Base-by-base conservation (phyloP, 805 yeast genomes). In the Hagleromyces aurorensis region DNA sequence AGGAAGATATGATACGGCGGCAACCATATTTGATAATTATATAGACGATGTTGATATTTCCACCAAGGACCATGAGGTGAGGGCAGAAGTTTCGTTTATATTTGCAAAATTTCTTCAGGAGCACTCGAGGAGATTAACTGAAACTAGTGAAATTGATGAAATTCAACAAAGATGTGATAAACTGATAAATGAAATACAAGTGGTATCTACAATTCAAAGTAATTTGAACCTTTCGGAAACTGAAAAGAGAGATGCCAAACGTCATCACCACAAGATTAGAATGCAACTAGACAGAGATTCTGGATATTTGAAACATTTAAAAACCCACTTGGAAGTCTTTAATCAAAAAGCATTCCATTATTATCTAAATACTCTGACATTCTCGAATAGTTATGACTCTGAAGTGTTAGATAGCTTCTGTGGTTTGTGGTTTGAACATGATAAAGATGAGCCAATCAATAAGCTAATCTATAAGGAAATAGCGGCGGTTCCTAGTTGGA, bases 371-470 rank as follows among this genome's bases (percentile, higher is more conserved):
- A 62, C 80, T 10, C 55, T 81, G n/a, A 50, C 64, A 1, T 52
- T 60, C 12, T 52, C 64, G 23, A 70, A 66, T 26, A 45, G 44
- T 3, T 62, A 51, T 36, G 69, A 66, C 30, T 74, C 70, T 27
- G 72, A 70, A 35, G 78, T 72, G 29, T 59, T 79, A 16, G 93
- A 84, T 47, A 70, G 82, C 33, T 78, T 87, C 38, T 78, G 87
- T 52, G 80, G 87, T 0, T 52, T 89, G 7, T 89, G 96, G 94
- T 62, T 89, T 21, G 81, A 78, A 37, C 67, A 73, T 41, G 64
- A 75, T 3, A 49, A 52, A 5, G 62, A 64, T 19, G 65, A 54
- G 1, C 52, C 46, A 0, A 57, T 80, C 4, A 77, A 72, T 38
- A 37, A 33, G 3, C 42, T 56, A 6, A 59, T 81, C 7, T 44